Evolutionary conservation across 257 asterid species (phyloP).

Genomic region (Echites panduratus): DNA sequence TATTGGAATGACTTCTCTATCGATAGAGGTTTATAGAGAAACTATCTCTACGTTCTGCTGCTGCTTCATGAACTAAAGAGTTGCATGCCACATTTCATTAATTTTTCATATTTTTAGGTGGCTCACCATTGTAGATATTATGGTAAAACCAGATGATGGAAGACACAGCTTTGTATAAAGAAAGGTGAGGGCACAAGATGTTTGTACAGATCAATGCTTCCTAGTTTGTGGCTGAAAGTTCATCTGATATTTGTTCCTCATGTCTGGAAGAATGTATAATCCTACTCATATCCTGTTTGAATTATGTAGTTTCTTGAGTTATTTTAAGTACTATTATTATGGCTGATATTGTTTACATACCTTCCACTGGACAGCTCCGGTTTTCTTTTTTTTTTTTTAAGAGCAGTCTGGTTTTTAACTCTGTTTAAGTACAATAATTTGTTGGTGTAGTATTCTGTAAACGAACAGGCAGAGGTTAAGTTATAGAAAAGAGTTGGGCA

Average conservation of each 20-base stretch:
- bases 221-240: constrained; percentile 1
- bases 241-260: constrained; percentile 5
- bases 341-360: too few species aligned
- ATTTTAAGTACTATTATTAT: too few species aligned
- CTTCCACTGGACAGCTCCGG: too few species aligned
- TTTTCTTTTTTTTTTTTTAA: too few species aligned
- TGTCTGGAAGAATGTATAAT: too few species aligned
- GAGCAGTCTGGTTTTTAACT: too few species aligned
- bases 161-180: neutral
- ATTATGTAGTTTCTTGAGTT: too few species aligned
- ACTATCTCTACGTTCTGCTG: neutral
- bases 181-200: constrained; percentile 2
- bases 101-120: constrained; percentile 9
- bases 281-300: too few species aligned
- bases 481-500: too few species aligned
- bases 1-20: neutral
- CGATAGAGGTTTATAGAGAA: neutral
- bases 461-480: too few species aligned
- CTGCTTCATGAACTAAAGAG: neutral
- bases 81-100: neutral
- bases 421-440: too few species aligned
- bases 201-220: constrained; percentile 4
- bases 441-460: too few species aligned
- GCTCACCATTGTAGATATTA: constrained; percentile 8
- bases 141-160: neutral